Conservation (phyloP, 1,284 basidiomycete species). For the Sparassis latifolia region DNA sequence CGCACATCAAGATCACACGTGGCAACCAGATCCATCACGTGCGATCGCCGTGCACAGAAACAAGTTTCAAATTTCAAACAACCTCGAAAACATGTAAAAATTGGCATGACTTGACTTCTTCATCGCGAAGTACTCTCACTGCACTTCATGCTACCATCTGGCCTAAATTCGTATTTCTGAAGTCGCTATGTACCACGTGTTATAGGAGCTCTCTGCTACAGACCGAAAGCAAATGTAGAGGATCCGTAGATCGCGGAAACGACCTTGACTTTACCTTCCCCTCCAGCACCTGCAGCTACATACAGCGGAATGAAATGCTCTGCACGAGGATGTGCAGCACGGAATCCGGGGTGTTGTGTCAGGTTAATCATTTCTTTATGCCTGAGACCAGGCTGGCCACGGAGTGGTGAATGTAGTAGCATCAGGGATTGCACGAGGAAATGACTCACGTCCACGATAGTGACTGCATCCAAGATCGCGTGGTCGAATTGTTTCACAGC, state of each 20-base stretch:
- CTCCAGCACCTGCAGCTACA: constrained; percentile 67
- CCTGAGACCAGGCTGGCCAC: constrained; percentile 30
- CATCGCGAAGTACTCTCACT: no score
- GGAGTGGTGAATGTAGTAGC: not conserved
- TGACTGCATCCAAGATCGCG: constrained; percentile 51
- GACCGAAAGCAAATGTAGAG: constrained; percentile 57
- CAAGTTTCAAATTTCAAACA: no score
- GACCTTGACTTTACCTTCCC: constrained; percentile 42
- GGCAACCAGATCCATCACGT: no score
- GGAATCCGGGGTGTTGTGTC: constrained; percentile 52
- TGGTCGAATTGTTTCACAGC: constrained; percentile 51
- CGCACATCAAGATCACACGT: no score
- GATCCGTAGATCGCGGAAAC: constrained; percentile 49
- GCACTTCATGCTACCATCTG: no score
- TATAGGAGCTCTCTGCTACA: constrained; percentile 22
- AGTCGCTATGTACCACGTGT: no score
- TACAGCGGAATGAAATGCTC: constrained; percentile 74
- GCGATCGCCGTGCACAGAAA: no score
- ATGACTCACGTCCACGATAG: constrained; percentile 40
- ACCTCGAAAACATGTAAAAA: no score
- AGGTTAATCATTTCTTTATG: constrained; percentile 43
- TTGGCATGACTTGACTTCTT: no score
- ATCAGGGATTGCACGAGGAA: constrained; percentile 4
- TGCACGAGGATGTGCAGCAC: constrained; percentile 58
- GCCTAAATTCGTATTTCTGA: no score